Evolutionary conservation across 108 stramenopile genomes (phyloP), one percentile per base, ranked within the genome.

Genomic region (Pinguiococcus pyrenoidosus): DNA sequence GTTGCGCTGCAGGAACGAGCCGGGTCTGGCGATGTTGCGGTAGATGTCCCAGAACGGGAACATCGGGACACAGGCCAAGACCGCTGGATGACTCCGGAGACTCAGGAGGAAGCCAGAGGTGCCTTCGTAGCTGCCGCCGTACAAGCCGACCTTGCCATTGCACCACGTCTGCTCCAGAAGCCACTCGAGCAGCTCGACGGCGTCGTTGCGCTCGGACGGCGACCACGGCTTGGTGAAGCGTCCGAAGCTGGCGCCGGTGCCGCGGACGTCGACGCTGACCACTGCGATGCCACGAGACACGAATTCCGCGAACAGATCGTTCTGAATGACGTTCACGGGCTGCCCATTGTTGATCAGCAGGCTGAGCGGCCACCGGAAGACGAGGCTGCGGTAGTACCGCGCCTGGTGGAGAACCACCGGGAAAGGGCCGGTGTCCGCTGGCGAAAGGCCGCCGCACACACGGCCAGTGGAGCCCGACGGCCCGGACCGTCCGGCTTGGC

Each of bases 221-320:
- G 5, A 6, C 44, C 44, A 45, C 13, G 44, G 44, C 4, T 21
- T 3, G 10, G 4, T 9, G 44, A 5, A 5, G 12, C 27, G 29
- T 18, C 57, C 57, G 41, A 58, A 58, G 1, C 39, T 41, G 14
- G 57, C 57, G 8, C 57, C 57, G 16, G 57, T 49, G 28, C 57
- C 57, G 1, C 57, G 46, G 23, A 58, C 47, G 27, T 58, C 57
- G 4, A 58, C 37, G 14, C 39, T 41, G 21, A 58, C 57, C 4
- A 58, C 37, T n/a, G 47, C 37, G 42, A 58, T 37, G 26, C 37
- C 57, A 5, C 36, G 38, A 0, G 32, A 35, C 29, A 58, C 24
- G 48, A 58, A 49, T 2, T 37, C 21, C 44, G 49, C 33, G 46
- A 49, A 58, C 18, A 14, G 18, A n/a, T 22, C 27, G 38, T 58